phyloP scores from a whole-genome alignment of 2,329 filamentous ascomycete genomes.

The Moelleriella libera region DNA sequence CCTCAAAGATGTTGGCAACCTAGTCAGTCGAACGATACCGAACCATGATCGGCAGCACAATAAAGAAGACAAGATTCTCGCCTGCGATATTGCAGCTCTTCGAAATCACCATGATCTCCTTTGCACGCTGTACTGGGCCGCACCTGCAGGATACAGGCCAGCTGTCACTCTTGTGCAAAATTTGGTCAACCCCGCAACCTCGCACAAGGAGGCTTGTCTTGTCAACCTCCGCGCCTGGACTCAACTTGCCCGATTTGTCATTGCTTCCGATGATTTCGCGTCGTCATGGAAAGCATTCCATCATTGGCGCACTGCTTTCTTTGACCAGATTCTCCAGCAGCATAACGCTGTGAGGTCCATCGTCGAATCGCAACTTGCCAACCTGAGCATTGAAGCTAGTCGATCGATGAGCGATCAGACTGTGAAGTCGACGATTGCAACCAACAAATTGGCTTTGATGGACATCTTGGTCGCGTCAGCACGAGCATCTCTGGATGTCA shows the following conservation, averaged over 20 bases:
- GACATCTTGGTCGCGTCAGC: constrained; percentile 37
- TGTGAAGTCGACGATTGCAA: constrained; percentile 32
- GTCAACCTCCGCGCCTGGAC: constrained; percentile 51
- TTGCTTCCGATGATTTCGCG: constrained; percentile 30
- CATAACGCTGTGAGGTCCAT: constrained; percentile 41
- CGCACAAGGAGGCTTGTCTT: constrained; percentile 52
- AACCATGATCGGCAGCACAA: constrained; percentile 52
- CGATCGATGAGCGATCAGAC: constrained; percentile 26
- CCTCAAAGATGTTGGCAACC: constrained; percentile 43
- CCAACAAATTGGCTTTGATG: constrained; percentile 37
- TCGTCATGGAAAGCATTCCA: constrained; percentile 31
- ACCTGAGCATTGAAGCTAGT: constrained; percentile 31
- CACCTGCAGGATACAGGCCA: constrained; percentile 39
- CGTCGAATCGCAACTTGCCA: constrained; percentile 39
- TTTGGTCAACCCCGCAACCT: constrained; percentile 42
- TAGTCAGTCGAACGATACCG: constrained; percentile 47
- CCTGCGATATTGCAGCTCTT: constrained; percentile 48
- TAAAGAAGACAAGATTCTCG: constrained; percentile 45
- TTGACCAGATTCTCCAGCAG: constrained; percentile 42
- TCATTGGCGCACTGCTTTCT: constrained; percentile 40
- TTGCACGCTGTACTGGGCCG: constrained; percentile 51
- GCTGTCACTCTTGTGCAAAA: constrained; percentile 40
- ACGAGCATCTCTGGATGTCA: constrained; percentile 34
- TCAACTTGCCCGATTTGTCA: constrained; percentile 44
- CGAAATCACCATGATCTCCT: constrained; percentile 57